phyloP scores from a whole-genome alignment of 2,329 filamentous ascomycete species.

The Coccinonectria pachysandricola region DNA sequence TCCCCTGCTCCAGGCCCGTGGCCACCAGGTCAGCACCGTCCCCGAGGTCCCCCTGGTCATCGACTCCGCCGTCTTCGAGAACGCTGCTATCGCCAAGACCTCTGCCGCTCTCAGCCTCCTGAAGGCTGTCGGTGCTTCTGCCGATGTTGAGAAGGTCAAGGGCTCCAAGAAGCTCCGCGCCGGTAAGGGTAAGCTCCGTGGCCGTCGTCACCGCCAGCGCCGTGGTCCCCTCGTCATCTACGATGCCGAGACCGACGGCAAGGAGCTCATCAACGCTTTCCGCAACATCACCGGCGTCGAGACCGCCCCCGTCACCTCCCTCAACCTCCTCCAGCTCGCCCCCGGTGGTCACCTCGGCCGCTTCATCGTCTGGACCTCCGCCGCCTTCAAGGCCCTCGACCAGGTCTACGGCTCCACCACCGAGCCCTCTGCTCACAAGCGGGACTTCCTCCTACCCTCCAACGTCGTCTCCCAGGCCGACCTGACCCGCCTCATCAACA shows the following conservation, averaged over 20 bases:
- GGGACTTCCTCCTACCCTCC: slow-evolving; percentile 94
- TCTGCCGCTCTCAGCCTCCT: slow-evolving; percentile 77
- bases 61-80: slow-evolving; percentile 80
- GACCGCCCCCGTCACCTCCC: slow-evolving; percentile 83
- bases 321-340: slow-evolving; percentile 98
- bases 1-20: slow-evolving; percentile 90
- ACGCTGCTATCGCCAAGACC: slow-evolving; percentile 75
- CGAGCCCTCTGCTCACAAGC: slow-evolving; percentile 84
- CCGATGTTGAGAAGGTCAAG: slow-evolving; percentile 92
- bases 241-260: slow-evolving; percentile 90
- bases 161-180: slow-evolving; percentile 93
- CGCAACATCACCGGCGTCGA: slow-evolving; percentile 98
- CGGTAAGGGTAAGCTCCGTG: slow-evolving; percentile 97
- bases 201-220: slow-evolving; percentile 93
- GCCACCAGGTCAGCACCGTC: slow-evolving; percentile 85
- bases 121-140: slow-evolving; percentile 79
- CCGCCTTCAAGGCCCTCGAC: slow-evolving; percentile 93
- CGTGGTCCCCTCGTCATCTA: slow-evolving; percentile 97
- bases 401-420: slow-evolving; percentile 93
- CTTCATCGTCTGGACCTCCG: slow-evolving; percentile 98
- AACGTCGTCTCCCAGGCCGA: slow-evolving; percentile 92
- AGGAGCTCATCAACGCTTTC: slow-evolving; percentile 87
- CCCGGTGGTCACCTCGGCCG: slow-evolving; percentile 97
- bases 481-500: slow-evolving; percentile 97
- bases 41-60: slow-evolving; percentile 96